Percentiles rank a stretch among this genome's conserved stretches.
phyloP scores from a whole-genome alignment of 2,329 filamentous ascomycete species.

The Calonectria ilicicola region DNA sequence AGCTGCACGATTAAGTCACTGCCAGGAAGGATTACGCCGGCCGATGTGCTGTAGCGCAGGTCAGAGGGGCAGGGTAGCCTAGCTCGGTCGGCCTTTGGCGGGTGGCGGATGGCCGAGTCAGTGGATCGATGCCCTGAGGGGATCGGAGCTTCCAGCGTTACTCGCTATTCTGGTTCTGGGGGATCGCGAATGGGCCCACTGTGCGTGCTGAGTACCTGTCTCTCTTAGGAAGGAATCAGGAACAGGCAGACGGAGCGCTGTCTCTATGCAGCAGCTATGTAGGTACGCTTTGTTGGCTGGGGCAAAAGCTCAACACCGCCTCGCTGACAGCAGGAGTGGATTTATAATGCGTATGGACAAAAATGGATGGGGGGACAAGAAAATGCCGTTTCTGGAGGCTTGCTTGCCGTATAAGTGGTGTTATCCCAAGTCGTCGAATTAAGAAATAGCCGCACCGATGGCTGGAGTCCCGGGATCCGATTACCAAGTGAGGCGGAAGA shows the following conservation, averaged over 20 bases:
- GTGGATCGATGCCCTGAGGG: slow-evolving; percentile 17
- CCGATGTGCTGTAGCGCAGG: slow-evolving; percentile 15
- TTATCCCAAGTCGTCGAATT: slow-evolving; percentile 5
- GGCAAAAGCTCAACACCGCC: background rate
- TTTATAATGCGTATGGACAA: background rate
- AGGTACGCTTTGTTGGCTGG: background rate
- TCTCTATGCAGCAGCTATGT: slow-evolving; percentile 3
- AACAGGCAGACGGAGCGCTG: slow-evolving; percentile 7
- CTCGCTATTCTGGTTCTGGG: background rate
- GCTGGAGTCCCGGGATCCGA: background rate
- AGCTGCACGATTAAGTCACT: slow-evolving; percentile 21
- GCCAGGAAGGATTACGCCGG: slow-evolving; percentile 10
- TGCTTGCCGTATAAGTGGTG: slow-evolving; percentile 19
- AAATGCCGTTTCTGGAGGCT: slow-evolving; percentile 22
- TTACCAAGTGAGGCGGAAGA: slow-evolving; percentile 18
- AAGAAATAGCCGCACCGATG: slow-evolving; percentile 9
- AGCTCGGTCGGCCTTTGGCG: slow-evolving; percentile 15
- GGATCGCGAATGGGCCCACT: slow-evolving; percentile 6
- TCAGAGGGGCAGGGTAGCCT: background rate
- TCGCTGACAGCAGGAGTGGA: background rate
- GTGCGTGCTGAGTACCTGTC: background rate
- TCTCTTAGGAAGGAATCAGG: background rate
- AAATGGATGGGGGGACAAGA: background rate
- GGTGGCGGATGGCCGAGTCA: slow-evolving; percentile 23
- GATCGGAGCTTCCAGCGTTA: background rate